A percentile compares a stretch with the other conserved stretches of the same genome.
These are phyloP conservation scores for Plasmodium yoelii DNA, from an alignment of 169 alveolate genomes.

Conservation along the genomic window DNA sequence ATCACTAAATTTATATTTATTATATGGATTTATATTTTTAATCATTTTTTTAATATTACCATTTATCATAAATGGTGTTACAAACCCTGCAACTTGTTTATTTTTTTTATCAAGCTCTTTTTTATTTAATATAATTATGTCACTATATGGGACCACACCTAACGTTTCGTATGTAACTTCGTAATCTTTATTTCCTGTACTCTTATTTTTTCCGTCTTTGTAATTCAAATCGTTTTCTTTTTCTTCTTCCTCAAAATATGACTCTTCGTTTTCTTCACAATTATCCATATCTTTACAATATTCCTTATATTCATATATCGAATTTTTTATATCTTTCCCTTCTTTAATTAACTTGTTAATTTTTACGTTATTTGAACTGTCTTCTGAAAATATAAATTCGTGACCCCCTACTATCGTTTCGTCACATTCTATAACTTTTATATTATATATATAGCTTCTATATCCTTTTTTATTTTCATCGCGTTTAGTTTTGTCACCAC, in stretches of 20 bases:
- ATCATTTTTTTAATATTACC: constrained; percentile 35
- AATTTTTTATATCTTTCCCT: constrained; percentile 32
- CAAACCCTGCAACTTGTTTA: constrained; percentile 31
- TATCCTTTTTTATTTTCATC: background rate
- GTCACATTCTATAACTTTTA: constrained; percentile 59
- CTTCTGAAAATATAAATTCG: constrained; percentile 50
- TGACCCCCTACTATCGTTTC: constrained; percentile 23
- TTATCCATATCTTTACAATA: constrained; percentile 2
- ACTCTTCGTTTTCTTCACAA: background rate
- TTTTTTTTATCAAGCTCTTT: background rate
- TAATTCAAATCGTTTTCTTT: background rate
- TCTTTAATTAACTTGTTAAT: constrained; percentile 40
- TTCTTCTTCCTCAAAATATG: background rate
- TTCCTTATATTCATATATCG: constrained; percentile 35
- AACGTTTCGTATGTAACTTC: constrained; percentile 34
- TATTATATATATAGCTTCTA: constrained; percentile 42
- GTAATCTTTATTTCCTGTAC: no score
- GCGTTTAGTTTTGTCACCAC: background rate
- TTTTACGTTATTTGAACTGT: constrained; percentile 6
- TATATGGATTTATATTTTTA: constrained; percentile 28
- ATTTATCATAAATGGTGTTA: constrained; percentile 55
- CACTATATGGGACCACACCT: constrained; percentile 50
- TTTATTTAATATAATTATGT: constrained; percentile 29
- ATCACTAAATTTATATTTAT: constrained; percentile 28
- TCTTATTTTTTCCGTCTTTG: no score